Conservation (phyloP, 1,284 basidiomycete genomes). For the Moniliophthora roreri region DNA sequence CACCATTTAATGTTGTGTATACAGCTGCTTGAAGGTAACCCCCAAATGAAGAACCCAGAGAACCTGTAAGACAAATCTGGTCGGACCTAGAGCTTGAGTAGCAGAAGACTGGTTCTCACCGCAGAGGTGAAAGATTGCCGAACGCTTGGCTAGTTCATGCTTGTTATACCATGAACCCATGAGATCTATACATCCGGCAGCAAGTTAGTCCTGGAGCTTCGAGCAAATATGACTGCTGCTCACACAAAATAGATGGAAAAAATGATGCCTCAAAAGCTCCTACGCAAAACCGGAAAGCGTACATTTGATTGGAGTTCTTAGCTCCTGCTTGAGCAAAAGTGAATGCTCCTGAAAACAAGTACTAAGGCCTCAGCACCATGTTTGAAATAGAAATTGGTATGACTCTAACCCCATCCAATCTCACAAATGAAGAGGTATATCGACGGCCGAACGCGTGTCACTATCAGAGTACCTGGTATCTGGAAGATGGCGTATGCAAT, state of each 20-base stretch:
- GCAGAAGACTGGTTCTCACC: constrained; percentile 7
- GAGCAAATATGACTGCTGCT: neutral
- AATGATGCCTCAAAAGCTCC: constrained; percentile 24
- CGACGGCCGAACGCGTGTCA: constrained; percentile 17
- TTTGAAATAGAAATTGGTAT: neutral
- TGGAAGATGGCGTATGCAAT: constrained; percentile 16
- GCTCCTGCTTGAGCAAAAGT: constrained; percentile 18
- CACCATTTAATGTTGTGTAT: constrained; percentile 23
- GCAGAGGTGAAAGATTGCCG: constrained; percentile 25
- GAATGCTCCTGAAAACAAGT: constrained; percentile 10
- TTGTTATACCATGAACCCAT: constrained; percentile 26
- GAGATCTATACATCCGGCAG: constrained; percentile 18
- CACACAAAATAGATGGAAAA: constrained; percentile 19
- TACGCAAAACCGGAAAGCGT: constrained; percentile 23
- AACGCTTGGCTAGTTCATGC: constrained; percentile 23
- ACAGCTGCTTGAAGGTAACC: constrained; percentile 25
- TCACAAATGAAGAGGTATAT: constrained; percentile 15
- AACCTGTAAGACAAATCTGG: constrained; percentile 12
- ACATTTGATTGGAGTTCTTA: constrained; percentile 21
- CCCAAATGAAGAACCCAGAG: constrained; percentile 23
- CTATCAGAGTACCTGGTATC: constrained; percentile 15
- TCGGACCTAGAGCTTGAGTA: neutral
- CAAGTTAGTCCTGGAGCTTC: neutral
- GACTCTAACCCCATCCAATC: constrained; percentile 17
- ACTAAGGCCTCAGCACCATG: neutral